A percentile compares a stretch with the other conserved stretches of the same genome.
phyloP scores from a whole-genome alignment of 371 early-diverging fungal species.

The Lichtheimia corymbifera region DNA sequence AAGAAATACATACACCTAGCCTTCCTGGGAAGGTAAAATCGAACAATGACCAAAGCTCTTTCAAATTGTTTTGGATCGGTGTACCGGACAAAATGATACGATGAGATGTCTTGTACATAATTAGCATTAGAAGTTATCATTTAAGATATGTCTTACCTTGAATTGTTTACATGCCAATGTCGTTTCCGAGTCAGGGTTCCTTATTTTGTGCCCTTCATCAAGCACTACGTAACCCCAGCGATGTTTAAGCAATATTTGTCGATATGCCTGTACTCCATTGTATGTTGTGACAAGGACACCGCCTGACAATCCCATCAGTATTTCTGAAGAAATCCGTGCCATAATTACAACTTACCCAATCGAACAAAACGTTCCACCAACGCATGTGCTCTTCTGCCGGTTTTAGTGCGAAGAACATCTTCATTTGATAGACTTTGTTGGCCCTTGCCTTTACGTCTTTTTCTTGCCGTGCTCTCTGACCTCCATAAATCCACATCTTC shows the following conservation, averaged over 20 bases:
- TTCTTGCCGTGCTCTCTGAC: slow-evolving; percentile 32
- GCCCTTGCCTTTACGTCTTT: slow-evolving; percentile 24
- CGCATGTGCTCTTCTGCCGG: slow-evolving; percentile 36
- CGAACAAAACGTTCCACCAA: slow-evolving; percentile 36
- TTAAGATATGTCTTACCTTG: slow-evolving; percentile 29
- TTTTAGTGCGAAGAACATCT: slow-evolving; percentile 35
- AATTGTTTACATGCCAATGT: slow-evolving; percentile 87
- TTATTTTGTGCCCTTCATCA: slow-evolving; percentile 98
- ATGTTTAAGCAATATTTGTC: slow-evolving; percentile 62
- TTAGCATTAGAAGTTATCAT: too few species aligned
- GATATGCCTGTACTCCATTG: slow-evolving; percentile 75
- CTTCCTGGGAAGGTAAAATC: slow-evolving; percentile 96
- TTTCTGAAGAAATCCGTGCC: too few species aligned
- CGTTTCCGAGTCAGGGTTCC: slow-evolving; percentile 92
- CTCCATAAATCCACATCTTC: slow-evolving; percentile 18
- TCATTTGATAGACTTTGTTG: background rate
- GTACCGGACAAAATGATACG: slow-evolving; percentile 95
- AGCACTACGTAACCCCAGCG: slow-evolving; percentile 92
- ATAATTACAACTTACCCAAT: slow-evolving; percentile 15
- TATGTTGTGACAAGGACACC: slow-evolving; percentile 91
- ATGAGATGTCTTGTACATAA: slow-evolving; percentile 67
- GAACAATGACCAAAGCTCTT: slow-evolving; percentile 96
- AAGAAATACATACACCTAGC: slow-evolving; percentile 68
- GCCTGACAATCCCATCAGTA: slow-evolving; percentile 38
- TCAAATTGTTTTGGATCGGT: slow-evolving; percentile 97